Conservation (phyloP, 495 filamentous ascomycete genomes). For the Tuber umbilicatum region DNA sequence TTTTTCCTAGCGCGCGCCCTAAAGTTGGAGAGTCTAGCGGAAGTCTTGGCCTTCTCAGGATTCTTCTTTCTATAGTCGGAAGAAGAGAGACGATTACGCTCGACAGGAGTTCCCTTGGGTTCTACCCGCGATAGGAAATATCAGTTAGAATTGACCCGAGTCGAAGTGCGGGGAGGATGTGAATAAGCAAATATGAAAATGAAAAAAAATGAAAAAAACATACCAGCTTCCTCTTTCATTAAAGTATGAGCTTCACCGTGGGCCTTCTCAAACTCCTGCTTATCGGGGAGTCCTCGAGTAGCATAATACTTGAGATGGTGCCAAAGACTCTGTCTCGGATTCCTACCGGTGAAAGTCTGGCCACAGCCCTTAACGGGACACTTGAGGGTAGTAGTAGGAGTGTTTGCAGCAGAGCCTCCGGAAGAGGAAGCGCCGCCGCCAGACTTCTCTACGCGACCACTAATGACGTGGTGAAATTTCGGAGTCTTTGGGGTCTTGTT, state of each 20-base stretch:
- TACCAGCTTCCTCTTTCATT: conserved; percentile 41
- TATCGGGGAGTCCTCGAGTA: conserved; percentile 38
- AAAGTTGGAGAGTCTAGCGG: conserved; percentile 40
- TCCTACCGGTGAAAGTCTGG: conserved; percentile 40
- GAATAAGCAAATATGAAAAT: conserved; percentile 7
- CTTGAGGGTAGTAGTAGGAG: conserved; percentile 28
- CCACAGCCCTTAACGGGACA: conserved; percentile 42
- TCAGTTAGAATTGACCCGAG: neutral
- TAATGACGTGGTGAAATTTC: conserved; percentile 27
- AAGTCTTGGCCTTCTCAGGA: conserved; percentile 40
- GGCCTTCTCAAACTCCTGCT: conserved; percentile 37
- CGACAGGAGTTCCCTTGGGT: conserved; percentile 40
- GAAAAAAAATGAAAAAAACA: conserved; percentile 7
- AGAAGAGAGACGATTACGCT: conserved; percentile 40
- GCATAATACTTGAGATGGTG: conserved; percentile 41
- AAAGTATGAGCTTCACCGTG: conserved; percentile 38
- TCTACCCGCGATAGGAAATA: conserved; percentile 16
- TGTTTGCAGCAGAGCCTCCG: conserved; percentile 16
- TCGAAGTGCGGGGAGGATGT: conserved; percentile 9
- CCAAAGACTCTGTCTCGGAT: conserved; percentile 40
- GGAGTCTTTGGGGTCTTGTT: conserved; percentile 34
- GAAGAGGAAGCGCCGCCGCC: conserved; percentile 22
- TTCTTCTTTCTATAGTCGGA: conserved; percentile 41
- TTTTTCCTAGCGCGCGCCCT: conserved; percentile 40
- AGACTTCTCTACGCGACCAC: conserved; percentile 35